Base-by-base conservation (phyloP, 2,329 filamentous ascomycete genomes). In the Albifimbria verrucaria region DNA sequence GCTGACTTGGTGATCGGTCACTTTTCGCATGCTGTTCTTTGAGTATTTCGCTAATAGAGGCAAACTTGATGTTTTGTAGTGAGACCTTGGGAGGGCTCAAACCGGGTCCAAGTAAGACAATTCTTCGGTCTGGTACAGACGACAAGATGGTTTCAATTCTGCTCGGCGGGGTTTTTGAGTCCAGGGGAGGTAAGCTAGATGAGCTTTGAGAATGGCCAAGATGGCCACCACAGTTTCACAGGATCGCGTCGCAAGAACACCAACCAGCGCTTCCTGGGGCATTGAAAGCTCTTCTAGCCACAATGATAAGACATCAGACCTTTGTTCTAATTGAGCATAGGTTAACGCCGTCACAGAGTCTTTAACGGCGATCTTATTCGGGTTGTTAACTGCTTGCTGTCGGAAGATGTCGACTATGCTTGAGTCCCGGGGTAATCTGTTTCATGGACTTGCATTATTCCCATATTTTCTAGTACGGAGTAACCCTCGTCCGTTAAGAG, bases 111-210 rank as follows among this genome's bases (percentile, higher is more conserved):
- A 58, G 17, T 4, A 63, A 47, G 7, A 62, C 46, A 21, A 60
- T n/a, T 39, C 48, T 55, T 3, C 50, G 47, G 3, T 53, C 55
- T 1, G 48, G 7, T 1, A 61, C 15, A 1, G 52, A 41, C 3
- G 53, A 55, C 0, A 65, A 50, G 12, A 64, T 61, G 2, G 25
- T 51, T n/a, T 58, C 52, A 12, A 64, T 51, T 6, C 64, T 55
- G 0, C n/a, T 51, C 5, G 15, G 21, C 18, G 64, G 63, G 4
- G 36, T 47, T 5, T 58, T 61, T 9, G 52, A 41, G 45, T 65
- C 62, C 1, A 66, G 47, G 64, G 63, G 3, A 66, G 42, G 42
- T 66, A 66, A 1, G 63, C 63, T 11, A 63, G 18, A 24, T 54
- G 55, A 1, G 64, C 61, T 39, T 64, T 65, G 2, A 66, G 47